Evolutionary conservation across 2,329 filamentous ascomycete genomes (phyloP), one percentile per base, ranked within the genome.

Genomic region (Beauveria sp.): DNA sequence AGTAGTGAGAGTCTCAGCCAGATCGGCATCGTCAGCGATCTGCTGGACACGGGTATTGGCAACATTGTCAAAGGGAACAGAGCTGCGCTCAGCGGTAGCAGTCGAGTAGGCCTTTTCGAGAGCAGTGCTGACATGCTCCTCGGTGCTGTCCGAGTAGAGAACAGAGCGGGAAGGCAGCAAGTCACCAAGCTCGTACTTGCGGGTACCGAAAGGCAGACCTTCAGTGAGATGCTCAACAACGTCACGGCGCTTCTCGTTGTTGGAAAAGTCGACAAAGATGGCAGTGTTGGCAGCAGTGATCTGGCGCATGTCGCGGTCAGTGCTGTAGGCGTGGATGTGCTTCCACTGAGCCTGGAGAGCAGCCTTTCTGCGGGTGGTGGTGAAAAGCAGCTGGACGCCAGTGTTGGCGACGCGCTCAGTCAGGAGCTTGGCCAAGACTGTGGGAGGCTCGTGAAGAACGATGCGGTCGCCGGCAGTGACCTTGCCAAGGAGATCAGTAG

Each of bases 361-460:
- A 14, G 54, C 53, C 49, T 58, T 56, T 43, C 53, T 54, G 49
- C 53, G 51, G 3, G 61, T 59, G 38, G 56, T 63, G 38, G 57
- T 63, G 57, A 63, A 63, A 3, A 63, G 48, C 28, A 56, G 40
- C 49, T 60, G 55, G 14, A 55, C 38, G 20, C 57, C 57, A n/a
- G 46, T 60, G n/a, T 60, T 63, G 18, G 55, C 52, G 3, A 48
- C 34, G 10, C 55, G 56, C 42, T 60, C 50, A 5, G 56, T 51
- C 20, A 63, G n/a, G 12, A 63, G 49, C 50, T 60, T 51, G 20
- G 62, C 50, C 7, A 63, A 38, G 2, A 60, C 56, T 8, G 62
- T 45, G 26, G 55, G 54, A 40, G 62, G 56, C 38, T 63, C 62
- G 20, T 63, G 62, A 34, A 63, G 56, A n/a, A 63, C 62, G 20